Evolutionary conservation across 2,329 filamentous ascomycete genomes (phyloP).

Genomic region (Talaromyces sp.): DNA sequence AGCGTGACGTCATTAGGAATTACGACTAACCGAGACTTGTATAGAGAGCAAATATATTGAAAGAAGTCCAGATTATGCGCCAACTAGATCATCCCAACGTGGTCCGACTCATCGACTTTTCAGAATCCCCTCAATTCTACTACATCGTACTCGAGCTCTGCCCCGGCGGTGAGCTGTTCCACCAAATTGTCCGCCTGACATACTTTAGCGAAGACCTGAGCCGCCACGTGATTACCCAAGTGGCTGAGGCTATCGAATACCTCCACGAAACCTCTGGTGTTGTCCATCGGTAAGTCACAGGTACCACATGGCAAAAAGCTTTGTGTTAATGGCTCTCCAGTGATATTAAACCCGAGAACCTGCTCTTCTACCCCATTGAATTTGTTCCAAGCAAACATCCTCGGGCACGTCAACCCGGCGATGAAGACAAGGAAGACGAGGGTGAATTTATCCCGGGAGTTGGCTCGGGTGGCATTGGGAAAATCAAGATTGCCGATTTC

Average conservation of each 20-base stretch:
- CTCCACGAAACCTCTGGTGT: conserved; percentile 92
- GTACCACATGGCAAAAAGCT: conserved; percentile 15
- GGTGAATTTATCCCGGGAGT: conserved; percentile 81
- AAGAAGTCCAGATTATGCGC: conserved; percentile 98
- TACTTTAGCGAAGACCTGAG: conserved; percentile 97
- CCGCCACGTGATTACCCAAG: conserved; percentile 88
- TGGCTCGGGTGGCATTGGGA: conserved; percentile 84
- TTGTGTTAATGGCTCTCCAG: conserved; percentile 44
- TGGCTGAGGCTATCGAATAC: conserved; percentile 90
- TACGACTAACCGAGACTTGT: conserved; percentile 20
- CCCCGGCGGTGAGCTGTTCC: conserved; percentile 92
- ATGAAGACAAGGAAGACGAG: conserved; percentile 96
- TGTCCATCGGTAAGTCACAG: conserved; percentile 90
- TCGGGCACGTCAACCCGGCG: conserved; percentile 75
- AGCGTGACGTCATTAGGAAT: neutral
- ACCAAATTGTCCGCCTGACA: conserved; percentile 95
- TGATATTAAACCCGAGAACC: conserved; percentile 97
- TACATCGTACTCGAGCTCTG: conserved; percentile 96
- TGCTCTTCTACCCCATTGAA: conserved; percentile 83
- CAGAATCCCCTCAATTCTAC: conserved; percentile 90
- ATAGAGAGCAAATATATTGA: conserved; percentile 92
- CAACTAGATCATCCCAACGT: conserved; percentile 95
- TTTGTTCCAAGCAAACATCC: conserved; percentile 74
- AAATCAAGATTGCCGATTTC: conserved; percentile 97
- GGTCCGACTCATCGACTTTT: conserved; percentile 87